Evolutionary conservation across 495 filamentous ascomycete genomes (phyloP), one percentile per base, ranked within the genome.

Genomic region (Daldinia decipiens): DNA sequence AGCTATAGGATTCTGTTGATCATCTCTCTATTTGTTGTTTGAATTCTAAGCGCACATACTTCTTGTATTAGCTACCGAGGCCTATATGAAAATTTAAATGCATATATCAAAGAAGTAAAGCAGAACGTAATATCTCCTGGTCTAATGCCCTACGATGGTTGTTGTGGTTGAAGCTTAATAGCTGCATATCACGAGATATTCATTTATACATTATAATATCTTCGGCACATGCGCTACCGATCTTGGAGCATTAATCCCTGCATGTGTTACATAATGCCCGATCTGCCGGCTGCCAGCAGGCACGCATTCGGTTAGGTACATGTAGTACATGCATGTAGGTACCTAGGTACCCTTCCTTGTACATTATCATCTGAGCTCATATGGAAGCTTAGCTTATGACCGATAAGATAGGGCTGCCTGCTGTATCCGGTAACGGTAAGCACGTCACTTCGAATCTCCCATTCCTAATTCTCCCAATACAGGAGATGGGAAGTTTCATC

Each of bases 361-460:
- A 47, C 43, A 47, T 47, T 17, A 47, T 47, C 43, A 47, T 47
- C 43, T 47, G 43, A 47, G 43, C 43, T 47, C 17, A 47, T 47
- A 13, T n/a, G n/a, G n/a, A n/a, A n/a, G n/a, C n/a, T n/a, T n/a
- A 26, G 27, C 19, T 24, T 63, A 36, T 34, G 31, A 55, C 9
- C 26, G 62, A 61, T 70, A 64, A 70, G 67, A 70, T 65, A 70
- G 59, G 67, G 31, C 43, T 55, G 54, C 9, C 60, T 38, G 60
- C 55, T 34, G 55, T 29, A 56, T 60, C 67, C 67, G 60, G 31
- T 24, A 45, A 21, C 27, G 38, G 24, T 32, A 39, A 70, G 59
- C 40, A 58, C 58, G 53, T 71, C 56, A 65, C 58, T 45, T 65
- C 50, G 60, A 51, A 36, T 4, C 39, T 19, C 45, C 34, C 43